Evolutionary conservation across 768 basidiomycete species (phyloP), one percentile per base, ranked within the genome.

Genomic region (Gloeopeniophorella convolvens): DNA sequence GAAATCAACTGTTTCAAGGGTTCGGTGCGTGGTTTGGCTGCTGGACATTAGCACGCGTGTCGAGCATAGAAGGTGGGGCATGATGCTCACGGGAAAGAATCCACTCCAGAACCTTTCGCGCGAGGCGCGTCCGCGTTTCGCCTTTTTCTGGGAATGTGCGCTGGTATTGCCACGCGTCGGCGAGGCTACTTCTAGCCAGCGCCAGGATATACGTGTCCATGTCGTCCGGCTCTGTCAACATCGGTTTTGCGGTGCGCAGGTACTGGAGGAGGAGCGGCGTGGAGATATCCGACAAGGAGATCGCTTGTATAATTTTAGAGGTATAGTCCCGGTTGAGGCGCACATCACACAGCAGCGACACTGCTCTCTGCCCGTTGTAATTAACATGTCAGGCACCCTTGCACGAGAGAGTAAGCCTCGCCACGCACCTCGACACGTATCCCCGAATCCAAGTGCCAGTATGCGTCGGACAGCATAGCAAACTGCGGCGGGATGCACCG

Each of bases 361-460:
- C 78, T 0, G 86, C 89, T 53, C 71, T 74, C 87, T 88, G 51
- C 35, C 21, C 37, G 30, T 30, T 46, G 48, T 31, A 5, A 7
- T 12, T 5, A 16, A n/a, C 45, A 5, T 40, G 31, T 40, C 16
- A 48, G 18, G 37, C 26, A 37, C 26, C 24, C 28, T 26, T 15
- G 15, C 11, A 57, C 26, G 9, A 15, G 5, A 23, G 23, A 40
- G 23, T 28, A 33, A n/a, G 28, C 45, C 42, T 36, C 24, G 33
- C 42, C 12, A 76, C 84, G 55, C 64, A 89, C 88, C 40, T 75
- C 64, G 43, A 85, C 63, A 36, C 80, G 70, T n/a, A 74, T 70
- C 10, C 84, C 85, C 2, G 78, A 74, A 66, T 92, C 89, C 51
- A 92, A 68, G 63, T 79, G 68, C 84, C 85, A 92, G 68, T 91